Evolutionary conservation across 2,329 filamentous ascomycete genomes (phyloP).

Genomic region (Aspergillus unguis): DNA sequence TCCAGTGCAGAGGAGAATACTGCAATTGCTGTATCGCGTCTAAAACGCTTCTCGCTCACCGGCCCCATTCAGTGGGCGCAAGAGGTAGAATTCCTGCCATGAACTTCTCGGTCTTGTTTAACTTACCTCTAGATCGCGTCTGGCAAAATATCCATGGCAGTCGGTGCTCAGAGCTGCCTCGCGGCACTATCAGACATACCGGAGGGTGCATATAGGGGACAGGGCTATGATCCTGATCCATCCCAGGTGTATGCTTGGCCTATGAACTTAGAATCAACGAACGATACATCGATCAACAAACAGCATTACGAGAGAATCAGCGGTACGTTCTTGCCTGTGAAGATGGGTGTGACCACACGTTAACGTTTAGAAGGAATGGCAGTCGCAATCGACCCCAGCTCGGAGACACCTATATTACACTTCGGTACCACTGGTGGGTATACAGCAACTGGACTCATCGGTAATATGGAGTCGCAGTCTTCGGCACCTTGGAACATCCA

Average conservation of each 20-base stretch:
- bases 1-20: slow-evolving; percentile 17
- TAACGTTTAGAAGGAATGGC: slow-evolving; percentile 28
- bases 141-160: slow-evolving; percentile 22
- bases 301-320: slow-evolving; percentile 34
- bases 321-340: slow-evolving; percentile 22
- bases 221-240: slow-evolving; percentile 1
- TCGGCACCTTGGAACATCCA: slow-evolving; percentile 28
- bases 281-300: slow-evolving; percentile 9
- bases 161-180: slow-evolving; percentile 22
- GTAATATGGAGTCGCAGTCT: slow-evolving; percentile 6
- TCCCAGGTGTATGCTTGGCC: slow-evolving; percentile 17
- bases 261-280: slow-evolving; percentile 18
- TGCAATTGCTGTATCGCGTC: neutral
- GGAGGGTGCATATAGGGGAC: slow-evolving; percentile 15
- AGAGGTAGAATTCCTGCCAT: slow-evolving; percentile 21
- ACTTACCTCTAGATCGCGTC: slow-evolving; percentile 21
- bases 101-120: slow-evolving; percentile 2
- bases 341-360: neutral
- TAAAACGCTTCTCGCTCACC: slow-evolving; percentile 21
- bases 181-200: slow-evolving; percentile 24
- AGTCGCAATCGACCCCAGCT: slow-evolving; percentile 12
- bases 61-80: slow-evolving; percentile 34
- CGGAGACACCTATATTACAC: slow-evolving; percentile 23
- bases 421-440: slow-evolving; percentile 31
- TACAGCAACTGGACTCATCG: slow-evolving; percentile 17